Evolutionary conservation across 2,329 filamentous ascomycete species (phyloP).

Genomic region (Colletotrichum spinosum): DNA sequence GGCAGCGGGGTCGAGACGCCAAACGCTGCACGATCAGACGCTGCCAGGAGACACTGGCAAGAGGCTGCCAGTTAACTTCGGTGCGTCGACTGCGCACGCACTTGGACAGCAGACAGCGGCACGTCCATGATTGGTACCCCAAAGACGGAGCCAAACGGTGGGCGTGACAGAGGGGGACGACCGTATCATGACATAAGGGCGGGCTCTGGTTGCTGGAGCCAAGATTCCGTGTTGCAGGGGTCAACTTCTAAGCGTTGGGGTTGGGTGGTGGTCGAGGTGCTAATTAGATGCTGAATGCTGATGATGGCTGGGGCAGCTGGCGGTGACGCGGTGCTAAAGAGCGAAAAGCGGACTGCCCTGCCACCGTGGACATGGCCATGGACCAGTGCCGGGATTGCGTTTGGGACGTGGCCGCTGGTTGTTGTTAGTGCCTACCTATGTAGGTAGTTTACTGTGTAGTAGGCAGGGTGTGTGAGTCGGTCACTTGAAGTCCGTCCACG

Average conservation of each 20-base stretch:
- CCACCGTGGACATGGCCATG: slow-evolving; percentile 1
- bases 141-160: slow-evolving; percentile 33
- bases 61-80: slow-evolving; percentile 11
- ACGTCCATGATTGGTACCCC: slow-evolving; percentile 21
- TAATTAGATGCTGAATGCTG: too few species aligned
- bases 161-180: slow-evolving; percentile 29
- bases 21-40: slow-evolving; percentile 25
- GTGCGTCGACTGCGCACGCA: not conserved
- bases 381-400: slow-evolving; percentile 28
- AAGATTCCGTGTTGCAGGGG: slow-evolving; percentile 26
- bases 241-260: slow-evolving; percentile 19
- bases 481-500: not conserved
- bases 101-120: slow-evolving; percentile 8
- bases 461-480: not conserved
- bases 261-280: not conserved
- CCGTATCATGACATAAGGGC: slow-evolving; percentile 33
- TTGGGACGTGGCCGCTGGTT: slow-evolving; percentile 7
- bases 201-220: slow-evolving; percentile 12
- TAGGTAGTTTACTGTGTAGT: slow-evolving; percentile 1
- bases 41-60: slow-evolving; percentile 2
- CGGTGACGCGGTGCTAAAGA: slow-evolving; percentile 17
- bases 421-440: not conserved
- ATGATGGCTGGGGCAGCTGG: not conserved
- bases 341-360: slow-evolving; percentile 18
- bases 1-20: slow-evolving; percentile 12